Base-by-base conservation (phyloP, 345 rosid genomes). In the Hibiscus trionum region DNA sequence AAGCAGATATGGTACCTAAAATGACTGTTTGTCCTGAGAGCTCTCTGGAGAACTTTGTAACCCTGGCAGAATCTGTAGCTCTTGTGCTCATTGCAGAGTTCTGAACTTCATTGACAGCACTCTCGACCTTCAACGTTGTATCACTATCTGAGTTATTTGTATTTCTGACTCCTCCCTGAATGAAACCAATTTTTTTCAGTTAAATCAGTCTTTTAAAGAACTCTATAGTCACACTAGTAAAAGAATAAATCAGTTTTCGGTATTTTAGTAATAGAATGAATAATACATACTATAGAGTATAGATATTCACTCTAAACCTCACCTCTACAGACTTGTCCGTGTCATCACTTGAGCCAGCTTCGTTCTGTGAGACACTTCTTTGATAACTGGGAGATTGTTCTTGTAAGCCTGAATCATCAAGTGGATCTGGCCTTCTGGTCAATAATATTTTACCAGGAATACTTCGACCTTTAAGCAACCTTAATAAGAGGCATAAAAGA, bases 391-490 rank as follows among this genome's bases (percentile, higher is more conserved):
- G 91, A 76, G 97, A 87, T 16, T 58, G 73, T 19, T 86, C 84
- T 74, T 69, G 87, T 46, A 71, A 33, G 77, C 74, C 77, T 4
- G 79, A 78, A 62, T 80, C 89, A 7, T 78, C 94, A 37, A 81
- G 76, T 49, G 85, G 91, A 77, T 91, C 97, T 2, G 88, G 64
- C 81, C 89, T 90, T 79, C 96, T 87, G 71, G 96, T 88, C 77
- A 95, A 69, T 74, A 89, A 81, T 15, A 89, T 85, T 82, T 92
- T 92, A 55, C 97, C 99, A 12, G 93, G 98, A 72, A 89, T 88
- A 84, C 92, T 88, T 31, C 96, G 93, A 31, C 99, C 99, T 77
- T 88, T 89, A 26, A 88, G 96, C 82, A 95, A 75, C 84, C 98
- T 95, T 75, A 64, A 74, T 27, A 60, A 65, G 64, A 75, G 52